phyloP scores from a whole-genome alignment of 257 asterid species.

The Solanum acaule region DNA sequence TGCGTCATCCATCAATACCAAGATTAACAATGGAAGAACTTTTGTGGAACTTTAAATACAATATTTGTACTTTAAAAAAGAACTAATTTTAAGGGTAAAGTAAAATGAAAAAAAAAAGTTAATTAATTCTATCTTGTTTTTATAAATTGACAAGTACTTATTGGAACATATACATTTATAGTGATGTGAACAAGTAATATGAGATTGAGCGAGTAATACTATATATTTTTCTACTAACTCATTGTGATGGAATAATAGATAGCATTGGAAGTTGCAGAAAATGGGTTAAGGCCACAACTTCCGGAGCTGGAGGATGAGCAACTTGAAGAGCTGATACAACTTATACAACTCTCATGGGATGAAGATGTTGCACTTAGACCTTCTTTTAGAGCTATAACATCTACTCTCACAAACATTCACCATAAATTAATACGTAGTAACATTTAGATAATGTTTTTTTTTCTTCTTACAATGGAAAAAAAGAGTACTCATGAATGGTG shows the following conservation, averaged over 20 bases:
- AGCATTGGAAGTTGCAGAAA: slow-evolving; percentile 66
- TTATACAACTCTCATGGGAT: slow-evolving; percentile 45
- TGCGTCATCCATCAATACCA: not conserved
- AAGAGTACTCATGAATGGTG: not conserved
- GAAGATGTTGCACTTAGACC: slow-evolving; percentile 53
- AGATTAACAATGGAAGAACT: not conserved
- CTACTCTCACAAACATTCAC: slow-evolving; percentile 22
- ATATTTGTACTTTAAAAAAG: not conserved
- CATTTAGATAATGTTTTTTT: not conserved
- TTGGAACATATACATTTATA: not conserved
- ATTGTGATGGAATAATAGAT: slow-evolving; percentile 26
- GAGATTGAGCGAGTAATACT: not conserved
- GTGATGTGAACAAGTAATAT: not conserved
- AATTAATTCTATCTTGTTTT: not conserved
- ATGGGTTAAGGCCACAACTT: slow-evolving; percentile 54
- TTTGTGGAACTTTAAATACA: not conserved
- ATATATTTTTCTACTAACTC: not conserved
- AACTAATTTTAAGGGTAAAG: not conserved
- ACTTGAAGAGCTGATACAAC: slow-evolving; percentile 25
- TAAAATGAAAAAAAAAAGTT: not conserved
- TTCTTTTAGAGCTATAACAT: slow-evolving; percentile 37
- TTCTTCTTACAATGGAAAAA: not conserved
- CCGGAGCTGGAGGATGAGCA: slow-evolving; percentile 20
- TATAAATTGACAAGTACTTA: not conserved
- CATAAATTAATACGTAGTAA: not conserved